phyloP scores from a whole-genome alignment of 2,329 filamentous ascomycete species.

The Aureobasidium melanogenum region DNA sequence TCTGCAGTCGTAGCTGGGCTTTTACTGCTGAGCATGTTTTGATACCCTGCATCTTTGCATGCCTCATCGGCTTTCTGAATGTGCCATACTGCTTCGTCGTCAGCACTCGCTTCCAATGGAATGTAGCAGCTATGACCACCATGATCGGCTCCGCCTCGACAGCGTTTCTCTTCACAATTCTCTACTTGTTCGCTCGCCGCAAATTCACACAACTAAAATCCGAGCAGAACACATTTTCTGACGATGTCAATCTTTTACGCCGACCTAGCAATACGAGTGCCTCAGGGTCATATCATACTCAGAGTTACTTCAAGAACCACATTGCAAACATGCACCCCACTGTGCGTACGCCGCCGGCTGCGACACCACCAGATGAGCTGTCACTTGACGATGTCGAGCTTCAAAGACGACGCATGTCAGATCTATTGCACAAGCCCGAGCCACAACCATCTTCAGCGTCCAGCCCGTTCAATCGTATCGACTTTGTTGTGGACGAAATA shows the following conservation, averaged over 20 bases:
- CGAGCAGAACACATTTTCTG: slow-evolving; percentile 24
- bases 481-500: slow-evolving; percentile 11
- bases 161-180: slow-evolving; percentile 32
- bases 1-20: slow-evolving; percentile 33
- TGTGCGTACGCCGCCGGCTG: slow-evolving; percentile 19
- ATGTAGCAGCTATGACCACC: slow-evolving; percentile 34
- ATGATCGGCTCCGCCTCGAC: slow-evolving; percentile 32
- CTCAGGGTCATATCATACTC: slow-evolving; percentile 24
- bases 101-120: slow-evolving; percentile 33
- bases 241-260: slow-evolving; percentile 10
- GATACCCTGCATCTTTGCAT: slow-evolving; percentile 35
- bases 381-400: slow-evolving; percentile 39
- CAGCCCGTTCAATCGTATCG: slow-evolving; percentile 13
- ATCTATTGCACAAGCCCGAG: slow-evolving; percentile 28
- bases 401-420: slow-evolving; percentile 43
- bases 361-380: slow-evolving; percentile 21
- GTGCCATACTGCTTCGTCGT: slow-evolving; percentile 40
- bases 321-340: slow-evolving; percentile 38
- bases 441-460: neutral
- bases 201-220: neutral
- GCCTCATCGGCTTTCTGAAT: slow-evolving; percentile 38
- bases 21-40: slow-evolving; percentile 43
- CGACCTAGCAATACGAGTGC: slow-evolving; percentile 12
- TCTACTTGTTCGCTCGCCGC: slow-evolving; percentile 36
- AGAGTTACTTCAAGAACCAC: slow-evolving; percentile 36